Base-by-base conservation (phyloP, 108 stramenopile genomes). In the Cyclotella sp. region DNA sequence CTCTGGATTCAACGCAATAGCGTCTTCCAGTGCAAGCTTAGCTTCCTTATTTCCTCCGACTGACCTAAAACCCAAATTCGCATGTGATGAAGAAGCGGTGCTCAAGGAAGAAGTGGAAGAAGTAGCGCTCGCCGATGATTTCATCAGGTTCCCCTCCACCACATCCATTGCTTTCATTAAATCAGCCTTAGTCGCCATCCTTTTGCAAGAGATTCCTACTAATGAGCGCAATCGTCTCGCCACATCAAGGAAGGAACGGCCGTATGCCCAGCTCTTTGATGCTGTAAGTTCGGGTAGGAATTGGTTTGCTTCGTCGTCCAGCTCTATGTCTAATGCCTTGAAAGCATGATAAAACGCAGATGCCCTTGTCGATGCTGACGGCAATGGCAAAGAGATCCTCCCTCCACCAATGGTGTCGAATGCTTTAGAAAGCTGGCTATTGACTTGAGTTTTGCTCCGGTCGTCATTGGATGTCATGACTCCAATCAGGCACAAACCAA, bases 11-110 rank as follows among this genome's bases (percentile, higher is more conserved):
- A 92, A 58, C 41, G 90, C 88, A 19, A 95, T 77, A 0, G 91
- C 89, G 71, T 95, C 91, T 64, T 88, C 85, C 44, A 95, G 63
- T 16, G 94, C 88, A 41, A 67, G 59, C 55, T 95, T 95, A 21
- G 94, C 94, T n/a, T 89, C 80, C 9, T 28, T 44, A 67, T 92
- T 92, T 19, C 91, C 94, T 14, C 94, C 94, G 3, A 95, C 89
- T 9, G 86, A 77, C 22, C 74, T 68, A 72, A 93, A 93, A 34
- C 34, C 34, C 19, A 73, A 70, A 43, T 63, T 14, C 13, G 43
- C n/a, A 11, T 18, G 55, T 40, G 77, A 22, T 55, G 29, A 30
- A 27, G 18, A 34, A 46, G 63, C 45, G 19, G 49, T 58, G 49
- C 46, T 49, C 43, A 63, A 22, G 40, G 63, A 40, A n/a, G 81